Evolutionary conservation across 2,329 filamentous ascomycete genomes (phyloP).

Genomic region (Ciborinia camelliae): DNA sequence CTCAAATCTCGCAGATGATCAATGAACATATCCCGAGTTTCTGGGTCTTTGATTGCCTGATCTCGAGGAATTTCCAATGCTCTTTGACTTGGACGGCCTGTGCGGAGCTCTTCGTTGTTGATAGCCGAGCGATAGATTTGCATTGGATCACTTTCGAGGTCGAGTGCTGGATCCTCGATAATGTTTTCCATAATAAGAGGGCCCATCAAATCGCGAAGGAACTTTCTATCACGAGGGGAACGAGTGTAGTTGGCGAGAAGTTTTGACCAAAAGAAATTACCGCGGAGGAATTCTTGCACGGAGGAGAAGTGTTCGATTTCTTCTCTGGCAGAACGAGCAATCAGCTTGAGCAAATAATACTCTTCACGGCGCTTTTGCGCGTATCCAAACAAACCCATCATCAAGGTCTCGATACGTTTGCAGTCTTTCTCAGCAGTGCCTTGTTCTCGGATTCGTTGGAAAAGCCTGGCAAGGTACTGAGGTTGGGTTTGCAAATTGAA

Average conservation of each 20-base stretch:
- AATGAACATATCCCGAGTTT: constrained; percentile 90
- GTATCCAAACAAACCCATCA: constrained; percentile 96
- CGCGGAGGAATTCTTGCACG: constrained; percentile 81
- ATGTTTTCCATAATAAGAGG: constrained; percentile 87
- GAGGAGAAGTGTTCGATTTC: constrained; percentile 72
- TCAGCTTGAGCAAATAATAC: constrained; percentile 89
- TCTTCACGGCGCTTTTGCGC: constrained; percentile 96
- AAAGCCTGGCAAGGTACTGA: constrained; percentile 86
- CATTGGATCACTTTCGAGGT: constrained; percentile 94
- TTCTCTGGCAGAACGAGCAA: constrained; percentile 77
- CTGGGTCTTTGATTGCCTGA: constrained; percentile 90
- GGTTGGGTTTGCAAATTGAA: constrained; percentile 96
- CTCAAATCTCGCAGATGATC: constrained; percentile 89
- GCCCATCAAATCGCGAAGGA: constrained; percentile 80
- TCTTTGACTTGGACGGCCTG: constrained; percentile 76
- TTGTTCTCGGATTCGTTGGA: constrained; percentile 77
- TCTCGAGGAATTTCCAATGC: constrained; percentile 84
- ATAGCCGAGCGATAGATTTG: constrained; percentile 95
- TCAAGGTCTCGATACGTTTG: constrained; percentile 86
- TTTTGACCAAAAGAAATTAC: constrained; percentile 91
- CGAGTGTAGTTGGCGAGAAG: constrained; percentile 83
- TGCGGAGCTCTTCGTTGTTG: constrained; percentile 95
- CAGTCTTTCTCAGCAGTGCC: constrained; percentile 86
- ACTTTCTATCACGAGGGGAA: constrained; percentile 89
- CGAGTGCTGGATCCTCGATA: constrained; percentile 83